Percentiles rank a stretch among this genome's conserved stretches.
Evolutionary conservation across 371 early-diverging fungal genomes (phyloP).

Genomic region (Mortierella sp.): DNA sequence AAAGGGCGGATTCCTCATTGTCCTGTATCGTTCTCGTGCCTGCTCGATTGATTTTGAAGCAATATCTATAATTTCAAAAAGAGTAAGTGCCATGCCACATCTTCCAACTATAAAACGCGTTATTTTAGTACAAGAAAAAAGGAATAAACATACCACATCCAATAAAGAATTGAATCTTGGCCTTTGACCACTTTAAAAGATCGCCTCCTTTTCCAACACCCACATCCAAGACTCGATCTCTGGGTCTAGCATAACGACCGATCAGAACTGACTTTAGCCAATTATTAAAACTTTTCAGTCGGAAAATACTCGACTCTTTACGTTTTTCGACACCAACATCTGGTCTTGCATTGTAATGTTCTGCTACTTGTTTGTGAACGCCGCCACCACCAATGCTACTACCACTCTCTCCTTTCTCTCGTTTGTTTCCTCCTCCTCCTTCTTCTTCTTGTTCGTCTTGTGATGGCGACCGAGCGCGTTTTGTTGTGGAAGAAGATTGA

Average conservation of each 20-base stretch:
- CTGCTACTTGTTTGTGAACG: conserved; percentile 71
- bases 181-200: conserved; percentile 91
- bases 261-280: conserved; percentile 96
- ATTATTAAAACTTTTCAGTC: conserved; percentile 94
- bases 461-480: conserved; percentile 35
- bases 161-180: conserved; percentile 76
- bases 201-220: conserved; percentile 99
- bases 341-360: conserved; percentile 95
- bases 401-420: neutral
- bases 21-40: conserved; percentile 80
- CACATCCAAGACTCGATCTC: conserved; percentile 86
- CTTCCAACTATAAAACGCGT: neutral
- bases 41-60: conserved; percentile 94
- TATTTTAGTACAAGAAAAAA: neutral
- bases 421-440: neutral
- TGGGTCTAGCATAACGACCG: conserved; percentile 67
- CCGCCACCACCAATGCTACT: conserved; percentile 2
- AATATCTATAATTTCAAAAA: conserved; percentile 77
- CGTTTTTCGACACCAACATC: conserved; percentile 82
- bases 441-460: conserved; percentile 11
- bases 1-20: conserved; percentile 70
- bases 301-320: conserved; percentile 86
- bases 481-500: conserved; percentile 8
- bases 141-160: conserved; percentile 69
- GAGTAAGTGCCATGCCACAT: conserved; percentile 1